Conservation (phyloP, 345 rosid genomes). For the Erucastrum elatum region DNA sequence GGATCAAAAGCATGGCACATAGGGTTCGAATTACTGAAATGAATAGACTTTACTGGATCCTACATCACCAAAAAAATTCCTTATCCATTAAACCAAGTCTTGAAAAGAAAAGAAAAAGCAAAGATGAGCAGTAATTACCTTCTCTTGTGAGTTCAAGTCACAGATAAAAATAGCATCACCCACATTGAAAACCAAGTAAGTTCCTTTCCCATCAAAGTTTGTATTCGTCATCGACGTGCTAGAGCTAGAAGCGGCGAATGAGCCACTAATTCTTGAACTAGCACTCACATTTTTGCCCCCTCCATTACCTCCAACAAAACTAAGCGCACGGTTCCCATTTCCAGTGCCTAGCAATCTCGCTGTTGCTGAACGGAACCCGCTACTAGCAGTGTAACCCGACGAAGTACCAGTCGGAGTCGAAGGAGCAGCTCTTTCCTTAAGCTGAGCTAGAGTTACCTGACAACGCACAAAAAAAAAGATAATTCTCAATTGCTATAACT, state of each 20-base stretch:
- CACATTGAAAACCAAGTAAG: constrained; percentile 89
- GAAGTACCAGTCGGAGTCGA: constrained; percentile 73
- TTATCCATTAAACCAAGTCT: not conserved
- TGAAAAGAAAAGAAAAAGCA: constrained; percentile 28
- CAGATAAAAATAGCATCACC: constrained; percentile 92
- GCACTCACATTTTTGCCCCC: constrained; percentile 69
- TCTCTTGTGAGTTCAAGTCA: constrained; percentile 96
- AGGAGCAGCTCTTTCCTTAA: constrained; percentile 91
- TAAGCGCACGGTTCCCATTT: constrained; percentile 88
- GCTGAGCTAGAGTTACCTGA: constrained; percentile 90
- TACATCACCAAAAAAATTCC: constrained; percentile 40
- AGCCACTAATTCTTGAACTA: constrained; percentile 75
- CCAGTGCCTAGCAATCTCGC: constrained; percentile 80
- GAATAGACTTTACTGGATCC: constrained; percentile 98
- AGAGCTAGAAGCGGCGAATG: constrained; percentile 68
- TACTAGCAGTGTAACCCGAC: constrained; percentile 71
- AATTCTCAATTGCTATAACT: not conserved
- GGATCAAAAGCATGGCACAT: constrained; percentile 95
- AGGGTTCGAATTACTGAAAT: constrained; percentile 89
- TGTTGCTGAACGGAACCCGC: constrained; percentile 94
- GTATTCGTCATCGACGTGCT: constrained; percentile 57
- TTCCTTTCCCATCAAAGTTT: constrained; percentile 95
- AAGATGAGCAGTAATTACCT: constrained; percentile 49
- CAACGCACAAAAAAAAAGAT: not conserved
- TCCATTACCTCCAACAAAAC: constrained; percentile 95